These are phyloP conservation scores for Populus hybrid DNA, from an alignment of 441 rosid species.

Conservation along the genomic window DNA sequence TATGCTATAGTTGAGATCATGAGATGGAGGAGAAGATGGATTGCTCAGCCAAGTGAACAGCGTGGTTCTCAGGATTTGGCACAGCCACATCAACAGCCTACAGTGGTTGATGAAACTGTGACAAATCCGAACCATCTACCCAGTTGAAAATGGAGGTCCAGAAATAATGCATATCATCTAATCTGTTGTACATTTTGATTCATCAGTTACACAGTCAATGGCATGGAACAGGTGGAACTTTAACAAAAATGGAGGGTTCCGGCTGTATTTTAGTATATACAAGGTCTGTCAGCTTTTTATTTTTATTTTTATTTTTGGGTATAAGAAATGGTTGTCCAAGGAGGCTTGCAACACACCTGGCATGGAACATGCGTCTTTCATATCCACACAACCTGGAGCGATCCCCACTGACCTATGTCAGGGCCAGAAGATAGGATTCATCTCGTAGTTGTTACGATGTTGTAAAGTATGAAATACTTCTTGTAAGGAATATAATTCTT, in stretches of 20 bases:
- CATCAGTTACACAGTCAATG: background rate
- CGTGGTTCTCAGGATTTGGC: slow-evolving; percentile 17
- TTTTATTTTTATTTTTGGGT: background rate
- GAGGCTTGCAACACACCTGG: background rate
- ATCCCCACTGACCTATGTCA: background rate
- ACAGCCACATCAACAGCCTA: slow-evolving; percentile 26
- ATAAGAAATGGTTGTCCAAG: background rate
- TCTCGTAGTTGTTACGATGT: background rate
- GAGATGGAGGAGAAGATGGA: slow-evolving; percentile 37
- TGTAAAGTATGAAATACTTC: background rate
- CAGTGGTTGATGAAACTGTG: slow-evolving; percentile 17
- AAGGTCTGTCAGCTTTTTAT: background rate
- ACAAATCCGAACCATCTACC: slow-evolving; percentile 16
- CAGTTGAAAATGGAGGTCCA: slow-evolving; percentile 22
- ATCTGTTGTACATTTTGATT: background rate
- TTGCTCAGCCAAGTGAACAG: slow-evolving; percentile 22
- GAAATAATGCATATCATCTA: slow-evolving; percentile 18
- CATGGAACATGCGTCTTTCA: background rate
- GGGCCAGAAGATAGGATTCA: background rate
- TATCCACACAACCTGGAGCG: background rate
- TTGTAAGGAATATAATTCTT: background rate
- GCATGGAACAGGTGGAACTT: too few species aligned
- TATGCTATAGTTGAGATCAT: slow-evolving; percentile 46
- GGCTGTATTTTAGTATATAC: background rate
- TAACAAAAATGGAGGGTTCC: background rate